phyloP scores from a whole-genome alignment of 306 rosid genomes.

The Quercus agrifolia region DNA sequence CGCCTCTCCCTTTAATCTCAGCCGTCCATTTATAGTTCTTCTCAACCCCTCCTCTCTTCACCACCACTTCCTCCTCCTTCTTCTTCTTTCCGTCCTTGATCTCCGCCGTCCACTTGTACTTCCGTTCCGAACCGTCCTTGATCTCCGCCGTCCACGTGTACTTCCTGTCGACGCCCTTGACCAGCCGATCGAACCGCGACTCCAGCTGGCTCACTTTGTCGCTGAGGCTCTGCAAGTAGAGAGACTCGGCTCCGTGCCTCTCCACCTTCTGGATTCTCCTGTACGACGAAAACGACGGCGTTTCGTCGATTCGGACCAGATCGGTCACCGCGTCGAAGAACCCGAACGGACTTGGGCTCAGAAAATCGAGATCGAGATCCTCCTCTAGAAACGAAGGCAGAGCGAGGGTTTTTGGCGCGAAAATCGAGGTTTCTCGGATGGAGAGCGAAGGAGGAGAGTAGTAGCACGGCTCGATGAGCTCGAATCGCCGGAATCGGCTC shows the following conservation, averaged over 20 bases:
- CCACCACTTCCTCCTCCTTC: constrained; percentile 11
- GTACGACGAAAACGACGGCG: constrained; percentile 32
- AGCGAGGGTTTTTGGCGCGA: constrained; percentile 31
- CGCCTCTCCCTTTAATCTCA: constrained; percentile 73
- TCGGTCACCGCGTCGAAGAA: constrained; percentile 41
- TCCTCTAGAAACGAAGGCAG: constrained; percentile 57
- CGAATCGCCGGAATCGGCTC: constrained; percentile 57
- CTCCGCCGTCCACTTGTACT: constrained; percentile 73
- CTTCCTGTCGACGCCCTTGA: constrained; percentile 48
- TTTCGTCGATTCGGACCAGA: constrained; percentile 43
- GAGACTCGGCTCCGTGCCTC: constrained; percentile 32
- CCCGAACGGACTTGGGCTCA: constrained; percentile 19
- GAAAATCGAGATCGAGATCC: constrained; percentile 28
- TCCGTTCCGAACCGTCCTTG: constrained; percentile 61
- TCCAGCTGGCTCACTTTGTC: constrained; percentile 72
- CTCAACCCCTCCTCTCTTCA: constrained; percentile 12
- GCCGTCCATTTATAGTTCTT: constrained; percentile 76
- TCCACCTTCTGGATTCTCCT: constrained; percentile 47
- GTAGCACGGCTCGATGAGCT: constrained; percentile 44
- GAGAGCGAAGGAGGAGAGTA: constrained; percentile 21
- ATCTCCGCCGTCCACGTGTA: constrained; percentile 86
- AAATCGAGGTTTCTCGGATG: constrained; percentile 44
- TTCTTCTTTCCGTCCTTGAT: constrained; percentile 52
- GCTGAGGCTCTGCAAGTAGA: constrained; percentile 40
- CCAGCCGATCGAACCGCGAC: constrained; percentile 60